Evolutionary conservation across 2,329 filamentous ascomycete genomes (phyloP), one percentile per base, ranked within the genome.

Genomic region (Cucurbitaria berberidis): DNA sequence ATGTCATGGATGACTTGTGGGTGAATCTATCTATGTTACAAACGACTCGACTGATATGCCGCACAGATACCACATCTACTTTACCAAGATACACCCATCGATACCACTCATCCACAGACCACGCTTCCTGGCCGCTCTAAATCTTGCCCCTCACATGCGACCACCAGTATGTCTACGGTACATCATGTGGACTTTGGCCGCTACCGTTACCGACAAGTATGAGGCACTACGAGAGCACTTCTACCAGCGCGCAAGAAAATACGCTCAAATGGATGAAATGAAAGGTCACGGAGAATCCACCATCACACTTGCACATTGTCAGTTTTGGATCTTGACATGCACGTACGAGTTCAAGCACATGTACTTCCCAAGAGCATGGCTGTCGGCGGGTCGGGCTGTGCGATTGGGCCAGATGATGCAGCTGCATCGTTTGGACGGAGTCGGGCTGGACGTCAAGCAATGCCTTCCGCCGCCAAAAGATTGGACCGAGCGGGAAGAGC

Each of bases 271-370:
- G 55, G 93, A 97, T 70, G 92, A 96, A 74, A 87, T 97, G 80
- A 95, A 90, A 72, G 93, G 93, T 3, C 92, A 93, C 62, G 95
- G 95, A 47, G 93, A 98, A 74, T 84, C 87, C 61, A 89, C 96
- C 72, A 89, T 97, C 62, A 93, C 89, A 1, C 81, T 97, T 26
- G 88, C 89, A 15, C 91, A 96, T 74, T 90, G 89, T 45, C 95
- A 99, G 73, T 86, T 90, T 1, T 96, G 96, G 82, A 81, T 87
- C 22, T 79, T 98, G 18, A 81, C 96, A 42, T 85, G 87, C 5
- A 86, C 84, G 0, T 97, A 96, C 67, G 95, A 99, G 74, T 98
- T 97, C 80, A 96, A 93, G 77, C 89, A 90, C 83, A 96, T 98
- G 90, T 96, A 92, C 74, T 98, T 98, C 65, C 93, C 95, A 1